Base-by-base conservation (phyloP, 768 basidiomycete genomes). In the Hygrocybe coccinea region DNA sequence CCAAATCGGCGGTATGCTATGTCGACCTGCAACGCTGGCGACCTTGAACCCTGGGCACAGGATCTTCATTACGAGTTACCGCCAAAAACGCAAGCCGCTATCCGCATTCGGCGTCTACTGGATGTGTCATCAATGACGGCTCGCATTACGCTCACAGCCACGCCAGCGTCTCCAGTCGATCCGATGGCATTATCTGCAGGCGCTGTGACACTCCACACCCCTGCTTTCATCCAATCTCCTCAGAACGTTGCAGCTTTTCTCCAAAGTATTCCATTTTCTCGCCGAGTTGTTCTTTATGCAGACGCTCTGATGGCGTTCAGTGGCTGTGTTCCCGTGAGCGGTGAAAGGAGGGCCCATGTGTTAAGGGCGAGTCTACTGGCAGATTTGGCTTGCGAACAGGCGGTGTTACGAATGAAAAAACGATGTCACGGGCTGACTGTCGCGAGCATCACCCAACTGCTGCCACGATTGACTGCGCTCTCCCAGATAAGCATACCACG, bases 1-100 rank as follows among this genome's bases (percentile, higher is more conserved):
- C 50, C 50, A 24, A 29, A 33, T n/a, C 50, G 50, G 50, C 50
- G 50, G n/a, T 51, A 51, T 22, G 50, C 34, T 37, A 51, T 51
- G 50, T 34, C 50, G 50, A 51, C 50, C 25, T 51, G 50, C 22
- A 3, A 51, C 35, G 24, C 35, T 25, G 50, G 34, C 50, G 50
- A 34, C 34, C 50, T 51, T 17, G 14, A 14, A 19, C n/a, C 24
- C 3, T 47, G 46, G 46, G 7, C 50, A 22, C 3, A 2, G 4
- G 4, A 51, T 4, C 5, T 37, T 5, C 3, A 51, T 4, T 34
- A 14, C 17, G 35, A 5, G 5, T 19, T 29, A 9, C 50, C 50
- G 34, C 50, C 50, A 14, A 12, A 51, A 7, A 37, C 50, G 11
- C 50, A 51, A 51, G 50, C 50, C 17, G 50, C 17, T 24, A 51